Conservation (phyloP, 1,139 yeast species). For the Candida sp. region DNA sequence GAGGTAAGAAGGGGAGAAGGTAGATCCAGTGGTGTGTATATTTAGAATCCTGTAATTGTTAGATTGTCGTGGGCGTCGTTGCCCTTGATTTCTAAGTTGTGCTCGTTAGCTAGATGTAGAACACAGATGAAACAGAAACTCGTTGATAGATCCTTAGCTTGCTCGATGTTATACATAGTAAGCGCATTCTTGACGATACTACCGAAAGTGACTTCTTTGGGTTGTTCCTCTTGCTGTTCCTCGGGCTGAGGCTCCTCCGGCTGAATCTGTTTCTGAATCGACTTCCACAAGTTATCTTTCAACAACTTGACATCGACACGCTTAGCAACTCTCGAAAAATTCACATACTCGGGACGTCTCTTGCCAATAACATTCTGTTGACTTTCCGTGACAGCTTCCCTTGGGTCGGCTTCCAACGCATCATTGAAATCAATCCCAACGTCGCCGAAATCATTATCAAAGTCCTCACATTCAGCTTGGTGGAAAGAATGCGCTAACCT, state of each 20-base stretch:
- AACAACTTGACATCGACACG: slow-evolving; percentile 80
- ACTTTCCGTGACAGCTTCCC: slow-evolving; percentile 11
- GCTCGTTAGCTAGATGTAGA: slow-evolving; percentile 88
- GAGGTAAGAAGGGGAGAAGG: too few relatives aligned
- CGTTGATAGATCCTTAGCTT: slow-evolving; percentile 73
- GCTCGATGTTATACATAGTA: slow-evolving; percentile 54
- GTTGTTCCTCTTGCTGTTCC: too few relatives aligned
- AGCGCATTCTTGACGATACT: slow-evolving; percentile 55
- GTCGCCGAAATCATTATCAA: slow-evolving; percentile 39
- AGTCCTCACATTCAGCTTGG: slow-evolving; percentile 50
- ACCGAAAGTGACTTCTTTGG: slow-evolving; percentile 53
- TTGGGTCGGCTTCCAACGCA: slow-evolving; percentile 35
- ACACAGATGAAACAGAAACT: slow-evolving; percentile 88
- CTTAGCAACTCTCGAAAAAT: slow-evolving; percentile 82
- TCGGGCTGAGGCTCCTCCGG: too few relatives aligned
- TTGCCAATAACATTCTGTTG: slow-evolving; percentile 39
- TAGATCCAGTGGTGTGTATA: background rate
- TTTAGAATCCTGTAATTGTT: slow-evolving; percentile 44
- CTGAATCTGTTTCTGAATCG: slow-evolving; percentile 37
- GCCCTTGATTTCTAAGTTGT: slow-evolving; percentile 69
- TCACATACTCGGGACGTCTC: slow-evolving; percentile 64
- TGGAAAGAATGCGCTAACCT: slow-evolving; percentile 46
- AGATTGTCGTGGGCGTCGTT: slow-evolving; percentile 64
- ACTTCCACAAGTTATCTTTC: slow-evolving; percentile 81
- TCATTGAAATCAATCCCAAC: slow-evolving; percentile 53